These are phyloP conservation scores for Apophysomyces sp. DNA, from an alignment of 371 early-diverging fungal species.

Conservation along the genomic window DNA sequence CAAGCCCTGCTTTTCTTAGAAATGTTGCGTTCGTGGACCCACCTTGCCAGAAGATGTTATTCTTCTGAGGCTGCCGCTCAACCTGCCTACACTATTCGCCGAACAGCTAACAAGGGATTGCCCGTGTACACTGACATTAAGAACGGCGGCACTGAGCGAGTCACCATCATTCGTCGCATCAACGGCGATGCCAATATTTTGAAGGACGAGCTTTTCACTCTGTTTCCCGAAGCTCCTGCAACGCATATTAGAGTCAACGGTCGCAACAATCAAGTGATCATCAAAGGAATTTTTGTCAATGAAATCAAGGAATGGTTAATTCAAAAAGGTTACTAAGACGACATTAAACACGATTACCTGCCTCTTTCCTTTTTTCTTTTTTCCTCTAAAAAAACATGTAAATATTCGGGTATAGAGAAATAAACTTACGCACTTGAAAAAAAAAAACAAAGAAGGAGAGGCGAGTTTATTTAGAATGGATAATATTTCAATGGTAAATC, in stretches of 20 bases:
- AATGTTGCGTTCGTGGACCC: conserved; percentile 19
- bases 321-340: conserved; percentile 57
- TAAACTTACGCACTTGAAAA: no score
- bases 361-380: background rate
- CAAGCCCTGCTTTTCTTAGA: no score
- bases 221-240: conserved; percentile 42
- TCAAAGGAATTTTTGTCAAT: conserved; percentile 54
- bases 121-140: conserved; percentile 77
- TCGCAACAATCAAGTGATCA: conserved; percentile 46
- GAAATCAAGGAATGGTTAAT: conserved; percentile 63
- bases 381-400: background rate
- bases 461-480: no score
- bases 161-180: conserved; percentile 74
- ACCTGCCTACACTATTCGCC: conserved; percentile 50
- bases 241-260: conserved; percentile 32
- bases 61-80: conserved; percentile 27
- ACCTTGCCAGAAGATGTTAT: conserved; percentile 19
- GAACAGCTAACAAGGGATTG: conserved; percentile 60
- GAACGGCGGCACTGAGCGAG: conserved; percentile 64
- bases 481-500: no score
- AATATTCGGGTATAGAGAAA: background rate
- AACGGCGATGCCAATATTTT: conserved; percentile 67
- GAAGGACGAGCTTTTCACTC: conserved; percentile 29
- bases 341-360: background rate
- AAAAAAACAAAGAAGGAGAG: no score